A percentile compares a stretch with the other conserved stretches of the same genome.
Conservation (phyloP, 305 asterid genomes). For the Fraxinus sp. region DNA sequence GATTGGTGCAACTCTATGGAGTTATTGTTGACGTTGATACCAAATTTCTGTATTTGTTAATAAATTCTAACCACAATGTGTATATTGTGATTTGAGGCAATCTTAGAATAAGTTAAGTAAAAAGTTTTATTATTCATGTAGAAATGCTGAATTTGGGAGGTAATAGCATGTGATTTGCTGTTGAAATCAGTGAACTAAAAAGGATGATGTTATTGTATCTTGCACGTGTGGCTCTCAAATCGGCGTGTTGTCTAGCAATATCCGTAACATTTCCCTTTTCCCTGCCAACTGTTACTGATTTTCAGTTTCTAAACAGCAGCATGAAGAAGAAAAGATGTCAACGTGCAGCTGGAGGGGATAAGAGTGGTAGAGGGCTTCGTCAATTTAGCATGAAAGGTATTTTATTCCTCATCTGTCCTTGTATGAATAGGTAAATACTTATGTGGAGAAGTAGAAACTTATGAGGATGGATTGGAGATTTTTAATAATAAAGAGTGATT, state of each 20-base stretch:
- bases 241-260: not conserved
- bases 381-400: slow-evolving; percentile 93
- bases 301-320: slow-evolving; percentile 38
- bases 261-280: not conserved
- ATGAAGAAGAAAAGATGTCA: slow-evolving; percentile 86
- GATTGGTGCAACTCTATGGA: not conserved
- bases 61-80: not conserved
- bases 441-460: not conserved
- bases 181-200: not conserved
- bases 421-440: not conserved
- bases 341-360: slow-evolving; percentile 78
- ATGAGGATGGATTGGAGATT: not conserved
- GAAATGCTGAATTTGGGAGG: slow-evolving; percentile 5
- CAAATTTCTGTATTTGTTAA: not conserved
- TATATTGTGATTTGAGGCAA: not conserved
- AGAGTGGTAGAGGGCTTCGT: slow-evolving; percentile 88
- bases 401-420: slow-evolving; percentile 20
- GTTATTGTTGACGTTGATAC: not conserved
- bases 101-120: not conserved
- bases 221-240: not conserved
- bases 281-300: not conserved
- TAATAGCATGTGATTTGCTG: not conserved
- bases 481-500: not conserved
- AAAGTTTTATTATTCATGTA: not conserved
- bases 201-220: not conserved